Evolutionary conservation across 257 asterid species (phyloP), one percentile per base, ranked within the genome.

Genomic region (Solanum tarijense): DNA sequence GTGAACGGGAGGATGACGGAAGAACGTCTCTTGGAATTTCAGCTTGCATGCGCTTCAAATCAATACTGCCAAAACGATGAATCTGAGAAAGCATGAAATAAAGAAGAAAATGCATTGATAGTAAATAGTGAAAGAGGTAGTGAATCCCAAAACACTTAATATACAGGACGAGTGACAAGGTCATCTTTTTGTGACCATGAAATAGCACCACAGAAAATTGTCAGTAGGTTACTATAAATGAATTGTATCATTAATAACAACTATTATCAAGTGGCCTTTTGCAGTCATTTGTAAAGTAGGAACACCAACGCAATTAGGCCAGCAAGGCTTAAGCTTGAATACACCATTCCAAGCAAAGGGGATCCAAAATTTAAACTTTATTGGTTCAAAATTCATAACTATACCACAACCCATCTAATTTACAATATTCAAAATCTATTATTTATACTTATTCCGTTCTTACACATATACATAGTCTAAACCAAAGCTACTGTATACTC

Each of bases 11-110:
- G 39, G 92, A 91, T 85, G 96, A 94, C 72, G 98, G 94, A 76
- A 95, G 89, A 90, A 93, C 90, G 90, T 92, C 83, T 87, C 92
- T 89, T 48, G 94, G 89, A 90, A 96, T 93, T 92, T 92, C 99
- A 78, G 98, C 98, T 91, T 97, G 99, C 95, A 97, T 86, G 87
- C 96, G 93, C 95, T 95, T 96, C 93, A 96, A 91, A 93, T 97
- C 95, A 90, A 97, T 92, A 91, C 99, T 97, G 99, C 91, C 91
- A 93, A 92, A 93, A 93, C 25, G 88, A 92, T 83, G 90, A 92
- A 89, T 92, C 88, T 91, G 91, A 93, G 96, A 92, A 90, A 90
- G 87, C 90, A 87, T 79, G 58, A 65, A 86, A 89, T 88, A 55
- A 73, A 91, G 87, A 91, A 91, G 84, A 84, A 83, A 82, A 74